These are phyloP conservation scores for Monosporascus sp. DNA, from an alignment of 2,329 filamentous ascomycete genomes.

Conservation along the genomic window DNA sequence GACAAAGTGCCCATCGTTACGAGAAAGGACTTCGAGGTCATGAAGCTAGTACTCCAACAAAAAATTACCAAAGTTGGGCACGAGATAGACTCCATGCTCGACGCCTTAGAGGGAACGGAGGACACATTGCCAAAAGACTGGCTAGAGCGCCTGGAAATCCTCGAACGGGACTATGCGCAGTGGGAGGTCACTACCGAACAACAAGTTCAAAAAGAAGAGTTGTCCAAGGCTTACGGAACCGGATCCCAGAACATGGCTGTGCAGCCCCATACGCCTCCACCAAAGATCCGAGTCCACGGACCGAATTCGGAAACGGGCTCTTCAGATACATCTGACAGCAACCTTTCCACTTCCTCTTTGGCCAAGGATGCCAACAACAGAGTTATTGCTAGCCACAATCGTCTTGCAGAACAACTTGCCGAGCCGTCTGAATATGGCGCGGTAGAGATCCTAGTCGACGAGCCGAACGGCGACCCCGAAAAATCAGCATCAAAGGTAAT, in stretches of 20 bases:
- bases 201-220: constrained; percentile 65
- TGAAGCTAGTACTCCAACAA: constrained; percentile 58
- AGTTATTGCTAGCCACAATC: constrained; percentile 2
- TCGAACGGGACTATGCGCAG: constrained; percentile 71
- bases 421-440: constrained; percentile 4
- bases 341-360: constrained; percentile 11
- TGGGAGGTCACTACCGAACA: constrained; percentile 79
- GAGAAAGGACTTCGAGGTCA: constrained; percentile 48
- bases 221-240: constrained; percentile 22
- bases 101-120: constrained; percentile 74
- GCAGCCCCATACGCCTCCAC: constrained; percentile 16
- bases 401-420: constrained; percentile 2
- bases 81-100: constrained; percentile 78
- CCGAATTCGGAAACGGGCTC: constrained; percentile 18
- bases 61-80: constrained; percentile 67
- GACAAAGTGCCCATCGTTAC: constrained; percentile 28
- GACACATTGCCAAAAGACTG: constrained; percentile 83
- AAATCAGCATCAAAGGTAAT: constrained; percentile 4
- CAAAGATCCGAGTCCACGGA: constrained; percentile 23
- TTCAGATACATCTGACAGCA: constrained; percentile 3
- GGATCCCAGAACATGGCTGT: background rate
- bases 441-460: constrained; percentile 14
- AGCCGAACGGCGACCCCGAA: constrained; percentile 7
- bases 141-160: constrained; percentile 78
- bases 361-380: constrained; percentile 2